Base-by-base conservation (phyloP, 176 grass and related monocot genomes). In the Lolium perenne region DNA sequence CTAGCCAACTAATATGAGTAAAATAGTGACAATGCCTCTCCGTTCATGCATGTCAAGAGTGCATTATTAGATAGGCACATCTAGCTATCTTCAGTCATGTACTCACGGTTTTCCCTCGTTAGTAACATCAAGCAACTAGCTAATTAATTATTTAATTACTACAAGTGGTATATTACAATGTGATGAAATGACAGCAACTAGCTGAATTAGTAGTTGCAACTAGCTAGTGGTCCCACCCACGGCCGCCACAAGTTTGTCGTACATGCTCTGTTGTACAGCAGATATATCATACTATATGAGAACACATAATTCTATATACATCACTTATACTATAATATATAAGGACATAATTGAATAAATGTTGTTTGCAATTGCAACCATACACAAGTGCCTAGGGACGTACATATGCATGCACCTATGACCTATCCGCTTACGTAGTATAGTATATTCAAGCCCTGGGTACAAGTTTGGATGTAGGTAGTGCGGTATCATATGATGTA, bases 241-340 rank as follows among this genome's bases (percentile, higher is more conserved):
- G 71, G 74, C 86, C 86, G 74, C 86, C 86, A 88, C 14, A 83
- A 83, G 20, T 71, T 83, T 88, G 86, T 83, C 80, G 63, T 79
- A 43, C 45, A 79, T 80, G 57, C 49, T 38, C 59, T 46, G 38
- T 8, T 8, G 63, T 38, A 38, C 63, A 35, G 3, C 1, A 65
- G 14, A 7, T 14, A 66, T 15, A 29, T 3, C 25, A 65, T 64
- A 32, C 26, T 66, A 35, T 66, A 66, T 35, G 15, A 6, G 25
- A 5, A 16, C 26, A 16, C 26, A 58, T 58, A 17, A 48, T 45
- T 7, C 41, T 45, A 45, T 45, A 8, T 45, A 45, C 41, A 35
- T 3, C 41, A 45, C 7, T 8, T 45, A 45, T 35, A 35, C 32
- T 35, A 35, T 35, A 45, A 5, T 45, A 45, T 45, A 45, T 45